These are phyloP conservation scores for Colletotrichum sp. DNA, from an alignment of 2,329 filamentous ascomycete genomes.

Conservation along the genomic window DNA sequence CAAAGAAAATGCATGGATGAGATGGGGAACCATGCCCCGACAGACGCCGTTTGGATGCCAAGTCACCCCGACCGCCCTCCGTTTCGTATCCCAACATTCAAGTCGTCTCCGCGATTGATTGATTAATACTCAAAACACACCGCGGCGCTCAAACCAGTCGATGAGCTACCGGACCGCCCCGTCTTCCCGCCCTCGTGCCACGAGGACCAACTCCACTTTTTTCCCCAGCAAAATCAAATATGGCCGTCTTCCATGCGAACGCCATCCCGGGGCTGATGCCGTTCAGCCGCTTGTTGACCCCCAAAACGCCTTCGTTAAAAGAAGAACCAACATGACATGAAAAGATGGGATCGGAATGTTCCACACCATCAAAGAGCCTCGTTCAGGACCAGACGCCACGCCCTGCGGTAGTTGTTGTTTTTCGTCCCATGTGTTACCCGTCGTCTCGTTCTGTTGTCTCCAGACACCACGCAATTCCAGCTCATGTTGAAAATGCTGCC, in stretches of 20 bases:
- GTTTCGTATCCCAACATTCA: conserved; percentile 20
- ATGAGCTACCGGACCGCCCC: conserved; percentile 14
- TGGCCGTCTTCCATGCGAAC: conserved; percentile 19
- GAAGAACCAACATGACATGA: conserved; percentile 13
- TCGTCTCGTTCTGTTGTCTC: conserved; percentile 14
- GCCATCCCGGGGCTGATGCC: conserved; percentile 17
- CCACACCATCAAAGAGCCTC: not conserved
- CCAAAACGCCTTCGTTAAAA: conserved; percentile 18
- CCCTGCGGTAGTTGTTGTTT: not conserved
- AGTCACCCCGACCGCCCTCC: conserved; percentile 12
- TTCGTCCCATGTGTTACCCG: not conserved
- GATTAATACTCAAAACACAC: conserved; percentile 22
- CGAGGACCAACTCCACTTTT: conserved; percentile 14
- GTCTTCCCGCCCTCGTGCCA: not conserved
- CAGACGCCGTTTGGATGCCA: conserved; percentile 20
- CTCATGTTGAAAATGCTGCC: conserved; percentile 10
- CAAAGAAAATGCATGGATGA: conserved; percentile 18
- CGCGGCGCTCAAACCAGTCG: conserved; percentile 19
- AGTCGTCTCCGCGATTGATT: conserved; percentile 21
- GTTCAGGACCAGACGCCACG: not conserved
- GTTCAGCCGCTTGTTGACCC: conserved; percentile 15
- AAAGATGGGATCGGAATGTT: conserved; percentile 14
- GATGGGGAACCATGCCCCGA: conserved; percentile 6
- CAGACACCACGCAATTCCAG: conserved; percentile 13
- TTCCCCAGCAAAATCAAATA: conserved; percentile 12